Base-by-base conservation (phyloP, 1,284 basidiomycete genomes). In the Tilletiopsis washingtonensis region DNA sequence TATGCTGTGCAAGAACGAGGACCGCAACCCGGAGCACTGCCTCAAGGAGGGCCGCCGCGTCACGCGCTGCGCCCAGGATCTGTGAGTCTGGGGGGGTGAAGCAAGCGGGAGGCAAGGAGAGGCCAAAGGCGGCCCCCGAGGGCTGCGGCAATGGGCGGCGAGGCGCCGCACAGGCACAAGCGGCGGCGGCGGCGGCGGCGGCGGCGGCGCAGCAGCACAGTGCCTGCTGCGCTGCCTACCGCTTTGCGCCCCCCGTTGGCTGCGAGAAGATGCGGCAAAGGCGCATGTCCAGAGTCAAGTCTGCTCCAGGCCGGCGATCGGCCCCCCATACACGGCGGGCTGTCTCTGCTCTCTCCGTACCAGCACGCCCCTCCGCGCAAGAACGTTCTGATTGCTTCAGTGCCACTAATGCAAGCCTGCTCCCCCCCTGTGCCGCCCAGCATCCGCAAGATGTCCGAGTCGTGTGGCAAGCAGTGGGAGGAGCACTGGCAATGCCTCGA, bases 1-100 rank as follows among this genome's bases (percentile, higher is more conserved):
- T 72, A 96, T 99, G 90, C 85, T 97, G 51, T 98, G 94, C 82
- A 98, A 98, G 79, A 79, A 82, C 43, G 91, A 97, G 78, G 85
- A 82, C 73, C 80, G 81, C 49, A 84, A 96, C 73, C 89, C 94
- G 12, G 89, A 76, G 29, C 89, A 94, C 75, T 99, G 94, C 76
- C 75, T 98, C 75, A 86, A 88, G 79, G 94, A 98, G 76, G 94
- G 94, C 24, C 78, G 94, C 62, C 84, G 89, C 69, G 93, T 98
- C 54, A 98, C 94, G 48, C 81, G 94, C 65, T 99, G 94, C 75
- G 87, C 91, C 43, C 84, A 85, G 45, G 91, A 97, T 74, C 69
- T 98, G 93, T 96, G 68, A 75, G 90, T 64, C 23, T 5, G 5
- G 15, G 19, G 14, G n/a, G 12, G 1, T 19, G 40, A 4, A 7